A percentile compares a stretch with the other conserved stretches of the same genome.
phyloP scores from a whole-genome alignment of 108 stramenopile genomes.

The Heterococcus sp. region DNA sequence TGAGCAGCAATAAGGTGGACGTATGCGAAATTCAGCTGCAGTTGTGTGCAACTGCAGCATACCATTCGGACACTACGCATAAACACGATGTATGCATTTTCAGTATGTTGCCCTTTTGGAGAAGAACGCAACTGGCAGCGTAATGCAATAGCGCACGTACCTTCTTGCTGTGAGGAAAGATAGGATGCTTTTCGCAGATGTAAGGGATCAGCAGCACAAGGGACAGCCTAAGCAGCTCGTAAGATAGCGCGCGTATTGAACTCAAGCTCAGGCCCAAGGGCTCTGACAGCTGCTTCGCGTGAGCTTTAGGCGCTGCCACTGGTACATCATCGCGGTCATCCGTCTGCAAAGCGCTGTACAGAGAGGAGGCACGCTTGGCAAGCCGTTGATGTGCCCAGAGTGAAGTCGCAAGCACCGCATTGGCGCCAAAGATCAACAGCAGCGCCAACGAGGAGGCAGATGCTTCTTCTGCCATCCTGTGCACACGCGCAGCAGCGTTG shows the following conservation, averaged over 20 bases:
- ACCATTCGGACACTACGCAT: too few species aligned
- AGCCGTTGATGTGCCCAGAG: neutral
- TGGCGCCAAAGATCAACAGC: neutral
- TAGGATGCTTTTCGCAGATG: constrained; percentile 48
- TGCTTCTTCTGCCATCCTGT: neutral
- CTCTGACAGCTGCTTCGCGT: constrained; percentile 28
- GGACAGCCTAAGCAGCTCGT: constrained; percentile 40
- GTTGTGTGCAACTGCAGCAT: neutral
- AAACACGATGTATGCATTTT: too few species aligned
- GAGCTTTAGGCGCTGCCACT: neutral
- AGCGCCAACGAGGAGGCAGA: neutral
- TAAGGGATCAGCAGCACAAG: constrained; percentile 39
- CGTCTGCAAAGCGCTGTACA: too few species aligned
- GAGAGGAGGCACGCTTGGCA: neutral
- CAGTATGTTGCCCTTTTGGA: too few species aligned
- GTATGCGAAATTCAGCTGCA: neutral
- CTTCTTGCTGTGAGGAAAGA: constrained; percentile 50
- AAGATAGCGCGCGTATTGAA: constrained; percentile 27
- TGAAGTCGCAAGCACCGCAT: neutral
- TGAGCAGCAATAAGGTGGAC: too few species aligned
- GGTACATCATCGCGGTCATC: neutral
- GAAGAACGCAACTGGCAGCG: too few species aligned
- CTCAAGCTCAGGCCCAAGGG: constrained; percentile 26
- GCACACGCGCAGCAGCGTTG: neutral
- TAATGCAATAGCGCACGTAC: too few species aligned